Evolutionary conservation across 371 early-diverging fungal species (phyloP).

Genomic region (Actinomortierella wolfii): DNA sequence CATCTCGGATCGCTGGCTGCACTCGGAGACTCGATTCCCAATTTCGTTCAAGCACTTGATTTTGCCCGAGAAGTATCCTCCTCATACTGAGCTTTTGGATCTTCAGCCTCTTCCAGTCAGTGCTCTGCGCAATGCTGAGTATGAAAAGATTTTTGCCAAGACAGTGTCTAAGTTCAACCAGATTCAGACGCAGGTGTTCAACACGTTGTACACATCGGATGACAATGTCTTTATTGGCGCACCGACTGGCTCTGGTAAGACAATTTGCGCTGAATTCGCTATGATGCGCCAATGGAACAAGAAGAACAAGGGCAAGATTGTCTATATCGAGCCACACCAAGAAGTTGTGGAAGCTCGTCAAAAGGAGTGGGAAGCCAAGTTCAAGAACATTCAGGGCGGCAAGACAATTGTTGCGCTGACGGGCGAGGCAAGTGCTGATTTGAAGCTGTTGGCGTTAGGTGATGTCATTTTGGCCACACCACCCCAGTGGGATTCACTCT

Average conservation of each 20-base stretch:
- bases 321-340: conserved; percentile 73
- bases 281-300: conserved; percentile 67
- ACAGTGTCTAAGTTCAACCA: conserved; percentile 96
- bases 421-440: conserved; percentile 95
- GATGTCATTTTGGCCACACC: conserved; percentile 98
- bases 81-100: conserved; percentile 89
- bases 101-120: conserved; percentile 87
- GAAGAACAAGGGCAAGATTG: conserved; percentile 82
- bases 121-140: conserved; percentile 77
- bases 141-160: conserved; percentile 79
- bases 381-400: not conserved
- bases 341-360: conserved; percentile 15
- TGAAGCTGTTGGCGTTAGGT: conserved; percentile 81
- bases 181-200: conserved; percentile 98
- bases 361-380: too few relatives aligned
- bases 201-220: conserved; percentile 87
- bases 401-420: conserved; percentile 93
- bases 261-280: conserved; percentile 95
- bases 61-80: conserved; percentile 80
- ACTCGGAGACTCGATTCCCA: conserved; percentile 82
- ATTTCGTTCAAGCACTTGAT: conserved; percentile 92
- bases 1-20: conserved; percentile 94
- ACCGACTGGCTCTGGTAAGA: conserved; percentile 99
- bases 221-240: conserved; percentile 95
- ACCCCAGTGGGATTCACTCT: conserved; percentile 99